Evolutionary conservation across 331 rosid genomes (phyloP).

Genomic region (Cydonia oblonga): DNA sequence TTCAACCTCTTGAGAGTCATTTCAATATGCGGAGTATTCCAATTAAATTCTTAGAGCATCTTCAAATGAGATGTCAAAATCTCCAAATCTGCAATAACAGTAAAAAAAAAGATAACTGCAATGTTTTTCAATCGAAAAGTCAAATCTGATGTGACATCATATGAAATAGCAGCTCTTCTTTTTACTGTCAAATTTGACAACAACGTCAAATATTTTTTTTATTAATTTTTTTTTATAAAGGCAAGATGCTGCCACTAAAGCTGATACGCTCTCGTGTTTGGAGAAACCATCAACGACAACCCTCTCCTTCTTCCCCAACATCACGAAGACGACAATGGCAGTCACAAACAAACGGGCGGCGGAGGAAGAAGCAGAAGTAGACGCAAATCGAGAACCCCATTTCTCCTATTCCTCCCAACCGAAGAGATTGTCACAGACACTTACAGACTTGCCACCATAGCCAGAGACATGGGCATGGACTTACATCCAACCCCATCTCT

Average conservation of each 20-base stretch:
- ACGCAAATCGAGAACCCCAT: conserved; percentile 23
- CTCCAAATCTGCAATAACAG: no score
- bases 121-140: no score
- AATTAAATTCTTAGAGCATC: no score
- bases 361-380: neutral
- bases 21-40: no score
- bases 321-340: neutral
- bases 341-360: neutral
- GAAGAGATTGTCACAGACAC: conserved; percentile 42
- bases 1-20: no score
- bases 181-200: no score
- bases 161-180: no score
- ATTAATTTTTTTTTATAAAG: neutral
- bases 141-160: no score
- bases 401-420: conserved; percentile 45
- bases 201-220: no score
- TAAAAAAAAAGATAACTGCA: no score
- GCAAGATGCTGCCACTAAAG: conserved; percentile 56
- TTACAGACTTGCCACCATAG: conserved; percentile 47
- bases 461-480: conserved; percentile 50
- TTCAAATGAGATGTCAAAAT: no score
- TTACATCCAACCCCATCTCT: conserved; percentile 54
- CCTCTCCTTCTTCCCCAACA: conserved; percentile 19
- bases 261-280: conserved; percentile 54
- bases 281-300: conserved; percentile 39